phyloP scores from a whole-genome alignment of 169 alveolate genomes.

The Hepatocystis sp. region DNA sequence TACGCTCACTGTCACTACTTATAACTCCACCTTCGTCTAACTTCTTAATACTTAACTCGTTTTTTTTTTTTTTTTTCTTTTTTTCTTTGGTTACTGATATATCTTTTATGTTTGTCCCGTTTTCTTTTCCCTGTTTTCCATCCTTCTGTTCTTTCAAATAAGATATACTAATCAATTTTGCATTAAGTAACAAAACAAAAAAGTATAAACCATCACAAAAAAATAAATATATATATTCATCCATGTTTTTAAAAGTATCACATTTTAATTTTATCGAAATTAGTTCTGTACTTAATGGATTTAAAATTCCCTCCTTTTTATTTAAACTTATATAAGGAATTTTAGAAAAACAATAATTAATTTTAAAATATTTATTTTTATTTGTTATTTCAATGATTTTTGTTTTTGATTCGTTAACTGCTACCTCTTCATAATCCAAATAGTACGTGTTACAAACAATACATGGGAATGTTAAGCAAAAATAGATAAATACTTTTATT shows the following conservation, averaged over 20 bases:
- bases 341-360: conserved; percentile 42
- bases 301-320: conserved; percentile 28
- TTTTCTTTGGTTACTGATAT: no score
- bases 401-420: conserved; percentile 35
- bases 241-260: conserved; percentile 18
- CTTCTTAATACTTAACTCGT: no score
- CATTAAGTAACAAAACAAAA: conserved; percentile 28
- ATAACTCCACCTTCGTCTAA: no score
- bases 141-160: neutral
- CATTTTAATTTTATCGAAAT: conserved; percentile 26
- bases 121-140: conserved; percentile 4
- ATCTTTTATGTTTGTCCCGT: neutral
- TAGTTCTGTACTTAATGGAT: conserved; percentile 12
- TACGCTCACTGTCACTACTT: no score
- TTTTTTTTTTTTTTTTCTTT: no score
- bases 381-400: conserved; percentile 37
- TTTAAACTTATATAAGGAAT: conserved; percentile 27
- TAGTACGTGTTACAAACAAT: conserved; percentile 15
- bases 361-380: conserved; percentile 26
- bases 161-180: neutral
- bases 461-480: conserved; percentile 57
- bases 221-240: conserved; percentile 39
- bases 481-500: conserved; percentile 4
- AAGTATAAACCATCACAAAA: conserved; percentile 59
- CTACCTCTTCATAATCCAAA: conserved; percentile 21